A percentile compares a stretch with the other conserved stretches of the same genome.
These are phyloP conservation scores for Boletus sp. DNA, from an alignment of 768 basidiomycete species.

Conservation along the genomic window DNA sequence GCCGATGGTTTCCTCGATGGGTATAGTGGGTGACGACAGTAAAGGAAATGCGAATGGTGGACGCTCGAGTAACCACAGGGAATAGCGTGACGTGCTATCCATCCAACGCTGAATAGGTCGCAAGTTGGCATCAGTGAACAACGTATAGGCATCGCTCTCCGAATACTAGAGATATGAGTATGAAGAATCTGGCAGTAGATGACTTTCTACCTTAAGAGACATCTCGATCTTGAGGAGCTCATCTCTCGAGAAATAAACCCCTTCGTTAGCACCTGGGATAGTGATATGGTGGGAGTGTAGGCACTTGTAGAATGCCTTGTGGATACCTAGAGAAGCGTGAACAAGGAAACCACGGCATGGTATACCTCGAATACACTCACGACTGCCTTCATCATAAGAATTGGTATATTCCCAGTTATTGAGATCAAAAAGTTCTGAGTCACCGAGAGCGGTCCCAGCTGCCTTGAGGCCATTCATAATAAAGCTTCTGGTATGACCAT, in stretches of 20 bases:
- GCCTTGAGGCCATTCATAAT: conserved; percentile 82
- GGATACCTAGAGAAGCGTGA: conserved; percentile 51
- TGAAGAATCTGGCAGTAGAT: not conserved
- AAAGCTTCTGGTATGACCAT: conserved; percentile 69
- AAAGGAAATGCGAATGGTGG: conserved; percentile 77
- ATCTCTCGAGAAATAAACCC: conserved; percentile 55
- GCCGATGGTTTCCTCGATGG: conserved; percentile 19
- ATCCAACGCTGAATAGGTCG: conserved; percentile 85
- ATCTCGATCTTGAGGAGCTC: conserved; percentile 86
- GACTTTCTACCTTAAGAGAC: conserved; percentile 72
- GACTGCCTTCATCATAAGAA: conserved; percentile 51
- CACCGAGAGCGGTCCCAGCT: conserved; percentile 65
- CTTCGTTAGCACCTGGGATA: conserved; percentile 43
- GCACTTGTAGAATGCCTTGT: conserved; percentile 82
- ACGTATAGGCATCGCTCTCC: conserved; percentile 56
- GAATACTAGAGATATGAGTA: conserved; percentile 60
- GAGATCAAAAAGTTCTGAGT: conserved; percentile 60
- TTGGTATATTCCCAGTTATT: conserved; percentile 74
- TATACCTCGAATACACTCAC: conserved; percentile 31
- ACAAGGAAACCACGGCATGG: not conserved
- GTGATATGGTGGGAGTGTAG: conserved; percentile 53
- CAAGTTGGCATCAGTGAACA: conserved; percentile 76
- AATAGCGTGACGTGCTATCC: conserved; percentile 67
- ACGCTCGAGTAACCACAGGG: conserved; percentile 88
- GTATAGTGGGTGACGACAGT: conserved; percentile 38